Evolutionary conservation across 2,329 filamentous ascomycete genomes (phyloP), one percentile per base, ranked within the genome.

Genomic region (Paecilomyces niveus): DNA sequence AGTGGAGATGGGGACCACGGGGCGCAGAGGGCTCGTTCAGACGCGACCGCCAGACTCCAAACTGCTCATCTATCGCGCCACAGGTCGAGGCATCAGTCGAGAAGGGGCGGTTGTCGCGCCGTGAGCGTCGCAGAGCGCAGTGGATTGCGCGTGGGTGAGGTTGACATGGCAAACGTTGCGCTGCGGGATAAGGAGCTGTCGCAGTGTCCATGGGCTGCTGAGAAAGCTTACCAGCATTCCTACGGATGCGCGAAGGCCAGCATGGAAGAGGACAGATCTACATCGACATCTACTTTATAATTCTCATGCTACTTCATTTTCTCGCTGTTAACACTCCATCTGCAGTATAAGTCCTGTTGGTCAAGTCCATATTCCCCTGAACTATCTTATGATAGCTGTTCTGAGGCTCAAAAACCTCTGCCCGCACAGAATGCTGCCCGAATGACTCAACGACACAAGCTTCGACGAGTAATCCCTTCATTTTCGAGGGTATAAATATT

Each of bases 1-100:
- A 70, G 58, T 54, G 53, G 60, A 58, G 57, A 57, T 53, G 52
- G 57, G 54, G 54, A 54, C 56, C 54, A 54, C 54, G 54, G 26
- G 58, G 26, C 24, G 57, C 32, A 35, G 15, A 45, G 39, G 39
- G 58, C 56, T 57, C 60, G 60, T 57, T 54, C 55, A 62, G 54
- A 58, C 54, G 53, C 57, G 54, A 58, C 57, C 54, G 51, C 53
- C 51, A 45, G 33, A 29, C 52, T 55, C 53, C 58, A 24, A 29
- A 52, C 50, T 24, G 50, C 50, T 52, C 50, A 15, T 52, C 22
- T 24, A 52, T 24, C 50, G 50, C 10, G 9, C 50, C 21, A 13
- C 50, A 52, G 15, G 50, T 24, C 50, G 50, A 52, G 21, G 18
- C 22, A 52, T 52, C 50, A 29, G 26, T 29, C 22, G 50, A 26